Evolutionary conservation across 2,329 filamentous ascomycete genomes (phyloP).

Genomic region (Magnaporthiopsis incrustans): DNA sequence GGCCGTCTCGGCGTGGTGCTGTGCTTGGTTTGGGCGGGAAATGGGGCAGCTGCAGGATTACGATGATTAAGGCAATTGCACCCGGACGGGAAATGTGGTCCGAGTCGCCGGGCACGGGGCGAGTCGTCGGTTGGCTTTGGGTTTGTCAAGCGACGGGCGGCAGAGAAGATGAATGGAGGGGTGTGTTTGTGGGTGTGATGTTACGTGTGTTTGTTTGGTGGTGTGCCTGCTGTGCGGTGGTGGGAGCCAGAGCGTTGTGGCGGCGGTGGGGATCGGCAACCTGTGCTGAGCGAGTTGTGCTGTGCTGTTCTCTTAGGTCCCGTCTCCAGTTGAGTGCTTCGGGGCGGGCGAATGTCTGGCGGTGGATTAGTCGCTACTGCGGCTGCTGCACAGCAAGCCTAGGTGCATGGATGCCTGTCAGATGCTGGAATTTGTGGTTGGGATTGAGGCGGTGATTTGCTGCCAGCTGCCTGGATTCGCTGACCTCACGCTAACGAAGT

Average conservation of each 20-base stretch:
- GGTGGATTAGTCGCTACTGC: background rate
- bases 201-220: too few relatives aligned
- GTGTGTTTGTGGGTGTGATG: background rate
- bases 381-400: background rate
- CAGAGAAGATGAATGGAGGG: background rate
- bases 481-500: background rate
- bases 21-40: background rate
- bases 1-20: background rate
- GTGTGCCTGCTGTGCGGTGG: too few relatives aligned
- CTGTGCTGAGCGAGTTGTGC: too few relatives aligned
- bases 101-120: background rate
- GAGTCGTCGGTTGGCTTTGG: background rate
- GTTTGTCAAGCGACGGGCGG: background rate
- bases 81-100: background rate
- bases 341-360: too few relatives aligned
- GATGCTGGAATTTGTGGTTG: background rate
- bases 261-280: background rate
- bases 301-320: background rate
- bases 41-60: background rate
- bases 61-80: background rate
- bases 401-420: background rate
- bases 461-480: background rate
- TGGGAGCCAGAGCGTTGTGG: background rate
- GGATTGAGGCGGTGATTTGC: background rate
- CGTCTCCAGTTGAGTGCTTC: too few relatives aligned